A percentile compares a stretch with the other conserved stretches of the same genome.
Evolutionary conservation across 257 asterid genomes (phyloP).

Genomic region (Primulina huaijiensis): DNA sequence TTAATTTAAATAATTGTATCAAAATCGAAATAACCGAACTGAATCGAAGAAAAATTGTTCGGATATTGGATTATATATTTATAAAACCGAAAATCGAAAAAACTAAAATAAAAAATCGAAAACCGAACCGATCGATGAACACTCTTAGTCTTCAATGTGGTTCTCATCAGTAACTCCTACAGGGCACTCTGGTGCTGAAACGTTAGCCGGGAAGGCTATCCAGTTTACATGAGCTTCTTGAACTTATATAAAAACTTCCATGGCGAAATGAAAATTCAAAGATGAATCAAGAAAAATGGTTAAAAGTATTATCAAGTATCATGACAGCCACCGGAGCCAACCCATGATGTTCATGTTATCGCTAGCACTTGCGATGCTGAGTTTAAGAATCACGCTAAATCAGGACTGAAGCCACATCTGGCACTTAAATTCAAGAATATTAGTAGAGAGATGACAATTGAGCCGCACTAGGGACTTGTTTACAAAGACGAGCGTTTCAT

Average conservation of each 20-base stretch:
- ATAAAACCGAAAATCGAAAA: no score
- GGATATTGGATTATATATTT: no score
- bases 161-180: constrained; percentile 6
- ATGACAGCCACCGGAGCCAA: constrained; percentile 25
- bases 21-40: no score
- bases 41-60: no score
- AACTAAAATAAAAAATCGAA: no score
- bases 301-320: constrained; percentile 25
- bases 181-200: constrained; percentile 2
- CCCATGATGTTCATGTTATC: constrained; percentile 23
- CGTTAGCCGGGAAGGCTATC: constrained; percentile 8
- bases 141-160: constrained; percentile 22
- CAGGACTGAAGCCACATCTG: constrained; percentile 7
- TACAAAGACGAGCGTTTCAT: not conserved
- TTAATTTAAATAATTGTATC: no score
- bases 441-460: constrained; percentile 14
- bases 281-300: constrained; percentile 5
- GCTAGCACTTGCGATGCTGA: constrained; percentile 27
- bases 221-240: constrained; percentile 16
- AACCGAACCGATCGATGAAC: no score
- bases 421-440: not conserved
- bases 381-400: constrained; percentile 7
- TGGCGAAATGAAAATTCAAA: constrained; percentile 15
- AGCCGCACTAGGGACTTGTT: not conserved
- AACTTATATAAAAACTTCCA: constrained; percentile 13